These are phyloP conservation scores for Fusarium siculi DNA, from an alignment of 2,329 filamentous ascomycete genomes.

Conservation along the genomic window DNA sequence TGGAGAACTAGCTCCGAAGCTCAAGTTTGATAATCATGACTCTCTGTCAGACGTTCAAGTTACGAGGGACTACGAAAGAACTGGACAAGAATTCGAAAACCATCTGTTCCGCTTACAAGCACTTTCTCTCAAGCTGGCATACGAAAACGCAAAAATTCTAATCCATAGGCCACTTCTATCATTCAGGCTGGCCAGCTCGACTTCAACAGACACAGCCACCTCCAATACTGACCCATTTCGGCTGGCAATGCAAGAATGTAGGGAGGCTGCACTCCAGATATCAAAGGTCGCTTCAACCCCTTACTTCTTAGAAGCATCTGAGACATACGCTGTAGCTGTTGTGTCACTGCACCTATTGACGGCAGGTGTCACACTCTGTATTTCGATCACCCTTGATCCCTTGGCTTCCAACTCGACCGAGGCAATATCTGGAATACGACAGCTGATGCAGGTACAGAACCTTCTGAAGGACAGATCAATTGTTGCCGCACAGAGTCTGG, in stretches of 20 bases:
- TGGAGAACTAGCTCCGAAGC: neutral
- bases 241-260: neutral
- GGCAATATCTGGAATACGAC: neutral
- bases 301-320: neutral
- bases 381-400: neutral
- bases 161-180: constrained; percentile 39
- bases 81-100: neutral
- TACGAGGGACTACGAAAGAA: neutral
- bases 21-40: neutral
- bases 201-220: accelerated
- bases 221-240: neutral
- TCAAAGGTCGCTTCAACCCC: neutral
- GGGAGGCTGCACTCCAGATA: neutral
- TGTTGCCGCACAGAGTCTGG: neutral
- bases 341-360: neutral
- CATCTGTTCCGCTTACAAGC: constrained; percentile 47
- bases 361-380: neutral
- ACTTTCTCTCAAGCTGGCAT: constrained; percentile 47
- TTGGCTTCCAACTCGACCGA: accelerated
- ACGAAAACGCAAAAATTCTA: constrained; percentile 48
- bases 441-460: neutral
- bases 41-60: accelerated
- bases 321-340: neutral
- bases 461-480: neutral
- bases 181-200: neutral